Percentiles rank a stretch among this genome's conserved stretches.
phyloP scores from a whole-genome alignment of 1,139 yeast species.

The Candida sp. region DNA sequence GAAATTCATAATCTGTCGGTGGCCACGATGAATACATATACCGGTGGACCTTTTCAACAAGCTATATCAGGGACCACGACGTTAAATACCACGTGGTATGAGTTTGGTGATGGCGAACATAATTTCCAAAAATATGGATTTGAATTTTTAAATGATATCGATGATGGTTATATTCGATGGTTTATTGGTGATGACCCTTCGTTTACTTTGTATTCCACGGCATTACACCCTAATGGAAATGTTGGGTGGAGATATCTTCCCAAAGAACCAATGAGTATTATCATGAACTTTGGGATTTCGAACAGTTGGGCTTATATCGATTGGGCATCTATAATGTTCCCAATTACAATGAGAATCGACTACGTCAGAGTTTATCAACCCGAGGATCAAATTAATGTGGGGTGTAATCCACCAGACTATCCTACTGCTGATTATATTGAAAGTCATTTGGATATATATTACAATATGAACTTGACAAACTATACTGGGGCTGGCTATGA shows the following conservation, averaged over 20 bases:
- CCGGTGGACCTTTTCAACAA: constrained; percentile 86
- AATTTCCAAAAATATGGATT: constrained; percentile 71
- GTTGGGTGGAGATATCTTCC: constrained; percentile 71
- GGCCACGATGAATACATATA: constrained; percentile 70
- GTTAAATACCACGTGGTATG: constrained; percentile 74
- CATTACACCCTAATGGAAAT: constrained; percentile 82
- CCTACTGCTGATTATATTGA: constrained; percentile 77
- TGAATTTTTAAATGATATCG: constrained; percentile 69
- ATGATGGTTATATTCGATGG: constrained; percentile 78
- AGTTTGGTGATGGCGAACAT: constrained; percentile 44
- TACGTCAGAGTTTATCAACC: constrained; percentile 83
- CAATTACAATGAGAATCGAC: constrained; percentile 65
- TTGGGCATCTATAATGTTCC: constrained; percentile 70
- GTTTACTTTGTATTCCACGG: constrained; percentile 55
- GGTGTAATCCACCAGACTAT: constrained; percentile 73
- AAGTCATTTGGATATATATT: constrained; percentile 59
- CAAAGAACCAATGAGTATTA: constrained; percentile 82
- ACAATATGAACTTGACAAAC: constrained; percentile 57
- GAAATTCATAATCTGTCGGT: constrained; percentile 58
- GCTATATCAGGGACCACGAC: constrained; percentile 76
- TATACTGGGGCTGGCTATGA: constrained; percentile 69
- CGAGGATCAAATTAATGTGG: constrained; percentile 39
- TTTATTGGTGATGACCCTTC: constrained; percentile 71
- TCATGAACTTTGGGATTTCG: constrained; percentile 77
- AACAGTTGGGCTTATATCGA: constrained; percentile 82